Evolutionary conservation across 2,329 filamentous ascomycete genomes (phyloP).

Genomic region (Paramyrothecium roridum): DNA sequence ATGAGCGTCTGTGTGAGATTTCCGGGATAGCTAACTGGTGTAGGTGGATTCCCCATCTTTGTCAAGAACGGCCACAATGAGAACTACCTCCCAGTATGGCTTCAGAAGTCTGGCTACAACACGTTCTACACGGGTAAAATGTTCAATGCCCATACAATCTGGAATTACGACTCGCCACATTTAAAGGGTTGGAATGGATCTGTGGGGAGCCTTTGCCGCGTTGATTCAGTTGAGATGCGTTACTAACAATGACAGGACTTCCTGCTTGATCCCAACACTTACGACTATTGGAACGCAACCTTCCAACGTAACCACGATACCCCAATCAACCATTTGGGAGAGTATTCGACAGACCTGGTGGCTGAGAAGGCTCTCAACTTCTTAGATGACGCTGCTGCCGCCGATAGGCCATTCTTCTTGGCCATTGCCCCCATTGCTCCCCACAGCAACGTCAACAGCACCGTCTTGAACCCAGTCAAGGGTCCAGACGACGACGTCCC

Average conservation of each 20-base stretch:
- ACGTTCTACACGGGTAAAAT: slow-evolving; percentile 56
- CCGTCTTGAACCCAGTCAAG: slow-evolving; percentile 43
- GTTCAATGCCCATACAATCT: slow-evolving; percentile 46
- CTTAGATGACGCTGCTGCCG: slow-evolving; percentile 46
- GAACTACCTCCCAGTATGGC: slow-evolving; percentile 47
- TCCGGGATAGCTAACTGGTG: not conserved
- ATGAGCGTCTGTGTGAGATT: not conserved
- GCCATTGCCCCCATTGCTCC: slow-evolving; percentile 45
- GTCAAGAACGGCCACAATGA: slow-evolving; percentile 46
- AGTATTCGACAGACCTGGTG: slow-evolving; percentile 52
- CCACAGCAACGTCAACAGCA: slow-evolving; percentile 23
- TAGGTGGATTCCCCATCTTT: slow-evolving; percentile 45
- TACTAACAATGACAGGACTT: slow-evolving; percentile 29
- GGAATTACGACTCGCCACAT: slow-evolving; percentile 48
- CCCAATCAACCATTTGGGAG: slow-evolving; percentile 37
- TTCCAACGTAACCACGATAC: slow-evolving; percentile 57
- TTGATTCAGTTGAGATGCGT: too few relatives aligned
- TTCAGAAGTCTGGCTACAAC: slow-evolving; percentile 47
- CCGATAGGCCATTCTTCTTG: slow-evolving; percentile 52
- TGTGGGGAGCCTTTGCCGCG: slow-evolving; percentile 1
- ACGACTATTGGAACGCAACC: slow-evolving; percentile 63
- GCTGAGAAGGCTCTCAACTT: slow-evolving; percentile 47
- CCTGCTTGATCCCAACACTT: slow-evolving; percentile 64
- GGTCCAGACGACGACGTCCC: slow-evolving; percentile 7
- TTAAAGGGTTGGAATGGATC: slow-evolving; percentile 56